phyloP scores from a whole-genome alignment of 108 stramenopile species.

The Aurantiochytrium sp. region DNA sequence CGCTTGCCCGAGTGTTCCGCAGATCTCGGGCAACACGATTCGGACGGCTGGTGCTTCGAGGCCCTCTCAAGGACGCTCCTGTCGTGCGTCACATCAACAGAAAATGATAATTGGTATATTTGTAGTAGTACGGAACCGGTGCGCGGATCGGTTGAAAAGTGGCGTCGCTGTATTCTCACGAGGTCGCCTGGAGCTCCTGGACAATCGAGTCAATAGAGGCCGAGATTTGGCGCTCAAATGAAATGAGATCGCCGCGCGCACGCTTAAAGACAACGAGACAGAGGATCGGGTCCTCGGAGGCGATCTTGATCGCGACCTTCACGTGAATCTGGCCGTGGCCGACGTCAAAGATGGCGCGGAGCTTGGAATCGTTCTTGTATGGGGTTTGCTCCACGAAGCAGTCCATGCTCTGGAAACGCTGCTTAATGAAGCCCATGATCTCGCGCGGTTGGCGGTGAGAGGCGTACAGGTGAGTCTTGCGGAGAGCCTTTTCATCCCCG shows the following conservation, averaged over 20 bases:
- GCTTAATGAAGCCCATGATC: conserved; percentile 13
- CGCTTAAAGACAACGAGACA: conserved; percentile 8
- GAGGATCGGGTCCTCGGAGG: neutral
- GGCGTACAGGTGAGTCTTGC: conserved; percentile 11
- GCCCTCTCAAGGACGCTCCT: too few species aligned
- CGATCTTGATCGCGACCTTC: neutral
- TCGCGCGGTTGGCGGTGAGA: neutral
- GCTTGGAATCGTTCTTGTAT: conserved; percentile 19
- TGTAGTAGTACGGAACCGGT: too few species aligned
- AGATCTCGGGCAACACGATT: too few species aligned
- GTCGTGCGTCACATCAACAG: too few species aligned
- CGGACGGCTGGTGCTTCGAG: too few species aligned
- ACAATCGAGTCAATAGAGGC: neutral
- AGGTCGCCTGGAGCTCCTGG: neutral
- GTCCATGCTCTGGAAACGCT: neutral
- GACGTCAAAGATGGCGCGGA: conserved; percentile 16
- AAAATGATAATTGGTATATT: too few species aligned
- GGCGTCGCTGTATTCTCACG: neutral
- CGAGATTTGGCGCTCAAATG: conserved; percentile 1
- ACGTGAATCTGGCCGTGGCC: neutral
- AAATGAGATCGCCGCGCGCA: conserved; percentile 23
- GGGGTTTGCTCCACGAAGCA: conserved; percentile 1
- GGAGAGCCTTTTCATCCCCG: neutral
- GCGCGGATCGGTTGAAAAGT: too few species aligned
- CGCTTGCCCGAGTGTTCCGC: too few species aligned